Evolutionary conservation across 2,329 filamentous ascomycete genomes (phyloP).

Genomic region (Stachybotrys elegans): DNA sequence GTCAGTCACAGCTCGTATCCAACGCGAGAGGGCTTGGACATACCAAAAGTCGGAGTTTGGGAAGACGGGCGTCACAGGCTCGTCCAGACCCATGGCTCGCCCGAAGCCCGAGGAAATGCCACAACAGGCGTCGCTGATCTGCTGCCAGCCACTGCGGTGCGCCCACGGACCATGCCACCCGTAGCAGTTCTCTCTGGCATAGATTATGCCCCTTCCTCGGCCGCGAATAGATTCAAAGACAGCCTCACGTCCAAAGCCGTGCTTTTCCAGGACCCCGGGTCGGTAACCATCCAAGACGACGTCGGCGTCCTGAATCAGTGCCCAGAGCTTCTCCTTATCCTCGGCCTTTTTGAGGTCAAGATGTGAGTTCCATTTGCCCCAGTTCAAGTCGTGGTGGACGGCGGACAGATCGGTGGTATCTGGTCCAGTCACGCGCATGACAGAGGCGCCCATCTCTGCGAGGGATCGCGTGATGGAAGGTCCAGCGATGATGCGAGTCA

Average conservation of each 20-base stretch:
- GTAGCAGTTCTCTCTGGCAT: slow-evolving; percentile 48
- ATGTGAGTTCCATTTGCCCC: slow-evolving; percentile 42
- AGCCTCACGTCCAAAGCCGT: slow-evolving; percentile 36
- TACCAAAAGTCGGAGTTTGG: no score
- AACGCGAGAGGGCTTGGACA: no score
- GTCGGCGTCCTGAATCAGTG: slow-evolving; percentile 41
- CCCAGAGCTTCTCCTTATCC: slow-evolving; percentile 11
- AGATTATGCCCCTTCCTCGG: slow-evolving; percentile 20
- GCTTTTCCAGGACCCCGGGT: slow-evolving; percentile 40
- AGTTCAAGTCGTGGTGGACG: slow-evolving; percentile 40
- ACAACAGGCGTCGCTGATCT: no score
- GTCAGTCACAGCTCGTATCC: no score
- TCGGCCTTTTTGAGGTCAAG: slow-evolving; percentile 30
- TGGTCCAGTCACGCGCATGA: slow-evolving; percentile 36
- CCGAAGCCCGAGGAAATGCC: no score
- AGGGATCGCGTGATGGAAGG: slow-evolving; percentile 36
- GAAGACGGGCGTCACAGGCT: no score
- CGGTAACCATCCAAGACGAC: slow-evolving; percentile 46
- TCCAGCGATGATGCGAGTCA: slow-evolving; percentile 42
- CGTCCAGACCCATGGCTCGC: no score
- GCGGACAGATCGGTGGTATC: slow-evolving; percentile 33
- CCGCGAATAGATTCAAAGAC: slow-evolving; percentile 14
- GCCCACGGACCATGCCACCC: slow-evolving; percentile 44
- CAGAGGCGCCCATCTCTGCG: slow-evolving; percentile 40
- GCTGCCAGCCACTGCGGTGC: slow-evolving; percentile 44